Base-by-base conservation (phyloP, 768 basidiomycete genomes). In the Astraeus odoratus region DNA sequence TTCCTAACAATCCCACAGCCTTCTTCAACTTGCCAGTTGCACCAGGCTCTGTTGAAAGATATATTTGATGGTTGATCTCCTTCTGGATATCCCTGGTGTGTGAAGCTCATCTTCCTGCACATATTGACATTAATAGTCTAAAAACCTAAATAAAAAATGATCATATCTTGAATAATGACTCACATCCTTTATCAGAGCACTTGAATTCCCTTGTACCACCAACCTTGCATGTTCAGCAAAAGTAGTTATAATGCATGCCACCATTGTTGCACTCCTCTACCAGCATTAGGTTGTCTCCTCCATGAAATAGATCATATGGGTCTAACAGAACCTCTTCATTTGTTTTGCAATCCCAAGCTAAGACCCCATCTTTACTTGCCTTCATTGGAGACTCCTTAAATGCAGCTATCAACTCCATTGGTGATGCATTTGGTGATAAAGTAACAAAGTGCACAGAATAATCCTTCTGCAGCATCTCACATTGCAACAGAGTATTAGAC, bases 231-330 rank as follows among this genome's bases (percentile, higher is more conserved):
- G 16, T 42, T 9, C 53, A 53, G 27, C 60, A 62, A 46, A 58
- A 55, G 33, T 46, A 43, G 35, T 60, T 60, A 2, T 15, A 36
- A 36, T 36, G 16, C 8, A 36, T 8, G 34, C 34, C 39, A 15
- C n/a, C n/a, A 4, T 4, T 18, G 10, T 18, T 36, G 34, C 34
- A 18, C 8, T 18, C n/a, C 36, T 59, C 58, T 4, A 57, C 47
- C 33, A 60, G 59, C 59, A 59, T 57, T 1, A 57, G 59, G 31
- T 61, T 61, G 38, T 61, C 59, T 13, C 53, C 60, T 3, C 57
- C 45, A 8, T 51, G 26, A 23, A 58, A 49, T 3, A 57, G 49
- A 9, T 39, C 42, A 44, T 43, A 55, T 0, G 56, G 53, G 1
- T 44, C 16, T 8, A 57, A 31, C 9, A 53, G 31, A 20, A 58